Percentiles rank a stretch among this genome's conserved stretches.
phyloP scores from a whole-genome alignment of 129 eudicot genomes.

The Flaveria ramosissima region DNA sequence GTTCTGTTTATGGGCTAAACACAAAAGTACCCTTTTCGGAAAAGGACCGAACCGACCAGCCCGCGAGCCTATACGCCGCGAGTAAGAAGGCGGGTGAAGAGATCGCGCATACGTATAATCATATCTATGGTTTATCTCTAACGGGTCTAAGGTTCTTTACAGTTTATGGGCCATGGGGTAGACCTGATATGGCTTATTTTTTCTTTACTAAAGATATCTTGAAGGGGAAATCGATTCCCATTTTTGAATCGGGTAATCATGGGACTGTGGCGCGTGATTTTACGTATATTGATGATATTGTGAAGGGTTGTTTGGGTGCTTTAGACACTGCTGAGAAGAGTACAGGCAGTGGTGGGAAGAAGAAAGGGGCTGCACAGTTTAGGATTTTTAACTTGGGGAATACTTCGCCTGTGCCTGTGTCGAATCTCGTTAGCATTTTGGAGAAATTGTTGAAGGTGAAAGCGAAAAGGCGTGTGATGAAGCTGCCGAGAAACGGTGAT shows the following conservation, averaged over 20 bases:
- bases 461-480: conserved; percentile 38
- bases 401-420: conserved; percentile 50
- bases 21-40: conserved; percentile 53
- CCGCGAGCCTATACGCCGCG: conserved; percentile 42
- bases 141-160: conserved; percentile 44
- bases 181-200: conserved; percentile 55
- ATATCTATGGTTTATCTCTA: conserved; percentile 29
- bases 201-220: conserved; percentile 49
- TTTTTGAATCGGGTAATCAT: conserved; percentile 42
- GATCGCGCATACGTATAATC: conserved; percentile 47
- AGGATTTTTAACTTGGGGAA: conserved; percentile 51
- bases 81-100: conserved; percentile 53
- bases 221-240: conserved; percentile 41
- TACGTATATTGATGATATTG: conserved; percentile 43
- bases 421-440: conserved; percentile 45
- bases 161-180: conserved; percentile 55
- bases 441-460: conserved; percentile 43
- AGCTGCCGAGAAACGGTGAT: conserved; percentile 52
- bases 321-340: not conserved
- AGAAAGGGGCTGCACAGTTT: conserved; percentile 45
- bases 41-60: conserved; percentile 33
- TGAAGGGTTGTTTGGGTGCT: conserved; percentile 31
- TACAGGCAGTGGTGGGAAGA: conserved; percentile 36
- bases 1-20: conserved; percentile 53
- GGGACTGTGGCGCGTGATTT: conserved; percentile 45